Percentiles rank a stretch among this genome's conserved stretches.
phyloP scores from a whole-genome alignment of 805 yeast genomes.

The Jamesozyma piceae region DNA sequence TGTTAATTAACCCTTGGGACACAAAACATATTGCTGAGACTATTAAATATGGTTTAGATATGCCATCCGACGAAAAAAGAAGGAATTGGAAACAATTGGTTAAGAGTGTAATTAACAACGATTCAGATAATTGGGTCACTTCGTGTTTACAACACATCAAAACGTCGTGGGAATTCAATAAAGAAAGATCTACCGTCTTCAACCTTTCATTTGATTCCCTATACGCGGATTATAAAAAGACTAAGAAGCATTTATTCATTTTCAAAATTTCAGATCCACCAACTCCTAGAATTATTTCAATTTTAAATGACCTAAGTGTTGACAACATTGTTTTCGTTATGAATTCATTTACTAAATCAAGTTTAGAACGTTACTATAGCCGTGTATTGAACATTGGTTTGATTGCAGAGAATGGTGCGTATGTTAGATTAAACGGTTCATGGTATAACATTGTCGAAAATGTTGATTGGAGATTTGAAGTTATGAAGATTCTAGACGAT shows the following conservation, averaged over 20 bases:
- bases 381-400: constrained; percentile 65
- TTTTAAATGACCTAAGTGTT: constrained; percentile 55
- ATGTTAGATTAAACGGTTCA: constrained; percentile 43
- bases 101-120: constrained; percentile 52
- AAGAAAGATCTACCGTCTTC: constrained; percentile 31
- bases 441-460: constrained; percentile 61
- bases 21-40: constrained; percentile 52
- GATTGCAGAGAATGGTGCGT: constrained; percentile 87
- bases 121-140: constrained; percentile 67
- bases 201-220: constrained; percentile 27
- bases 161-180: constrained; percentile 42
- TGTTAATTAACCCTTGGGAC: constrained; percentile 90
- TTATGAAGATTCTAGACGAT: constrained; percentile 27
- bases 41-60: constrained; percentile 54
- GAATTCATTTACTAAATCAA: constrained; percentile 53
- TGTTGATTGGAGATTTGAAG: constrained; percentile 34
- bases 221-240: constrained; percentile 21
- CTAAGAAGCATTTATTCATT: constrained; percentile 37
- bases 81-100: constrained; percentile 54
- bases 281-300: constrained; percentile 47
- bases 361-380: constrained; percentile 58
- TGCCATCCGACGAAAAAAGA: constrained; percentile 50
- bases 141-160: constrained; percentile 46
- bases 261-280: constrained; percentile 46
- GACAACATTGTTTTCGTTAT: constrained; percentile 62